phyloP scores from a whole-genome alignment of 108 stramenopile species.

The Skeletonema costatum region DNA sequence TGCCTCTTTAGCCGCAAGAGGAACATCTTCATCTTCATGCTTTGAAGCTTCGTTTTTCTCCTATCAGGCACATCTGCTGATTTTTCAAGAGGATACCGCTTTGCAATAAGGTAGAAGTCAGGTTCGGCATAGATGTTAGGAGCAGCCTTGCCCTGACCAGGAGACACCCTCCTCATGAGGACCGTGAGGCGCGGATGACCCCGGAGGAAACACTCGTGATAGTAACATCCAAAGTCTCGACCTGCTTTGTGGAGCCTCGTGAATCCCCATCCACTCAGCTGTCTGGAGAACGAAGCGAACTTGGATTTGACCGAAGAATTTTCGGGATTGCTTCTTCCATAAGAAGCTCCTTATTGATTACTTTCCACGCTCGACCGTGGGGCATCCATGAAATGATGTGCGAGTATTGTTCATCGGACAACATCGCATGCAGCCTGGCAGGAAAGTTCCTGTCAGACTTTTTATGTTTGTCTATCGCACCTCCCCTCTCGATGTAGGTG shows the following conservation, averaged over 20 bases:
- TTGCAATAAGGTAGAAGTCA: neutral
- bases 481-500: neutral
- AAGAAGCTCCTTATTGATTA: neutral
- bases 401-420: neutral
- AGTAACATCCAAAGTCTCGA: neutral
- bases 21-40: too few relatives aligned
- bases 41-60: too few relatives aligned
- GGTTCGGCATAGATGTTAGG: neutral
- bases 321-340: neutral
- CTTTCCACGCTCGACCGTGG: neutral
- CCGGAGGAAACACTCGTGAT: too few relatives aligned
- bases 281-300: neutral
- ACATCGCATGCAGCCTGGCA: neutral
- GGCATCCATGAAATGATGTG: conserved; percentile 8
- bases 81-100: neutral
- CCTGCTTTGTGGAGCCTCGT: neutral
- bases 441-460: neutral
- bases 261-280: conserved; percentile 2
- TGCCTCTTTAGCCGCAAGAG: too few relatives aligned
- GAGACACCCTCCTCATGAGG: neutral
- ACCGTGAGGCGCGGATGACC: neutral
- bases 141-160: neutral
- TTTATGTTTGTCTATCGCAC: neutral
- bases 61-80: neutral
- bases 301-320: neutral